Conservation (phyloP, 345 rosid genomes). For the Syzygium grande region DNA sequence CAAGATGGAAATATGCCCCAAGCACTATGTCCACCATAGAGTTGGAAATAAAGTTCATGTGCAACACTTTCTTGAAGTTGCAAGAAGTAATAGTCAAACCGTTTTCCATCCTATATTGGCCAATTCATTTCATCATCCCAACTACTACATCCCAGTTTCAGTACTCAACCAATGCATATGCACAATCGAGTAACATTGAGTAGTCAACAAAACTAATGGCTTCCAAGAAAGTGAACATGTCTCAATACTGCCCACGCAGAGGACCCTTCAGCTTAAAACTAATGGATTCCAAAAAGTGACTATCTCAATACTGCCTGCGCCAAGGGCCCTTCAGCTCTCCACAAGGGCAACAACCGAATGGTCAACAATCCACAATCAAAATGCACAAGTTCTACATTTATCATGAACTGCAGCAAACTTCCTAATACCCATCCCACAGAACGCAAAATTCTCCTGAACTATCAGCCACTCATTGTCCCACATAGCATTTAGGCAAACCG, state of each 20-base stretch:
- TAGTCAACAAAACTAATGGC: not conserved
- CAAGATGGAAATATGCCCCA: not conserved
- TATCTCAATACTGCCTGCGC: not conserved
- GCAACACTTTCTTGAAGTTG: not conserved
- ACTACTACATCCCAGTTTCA: not conserved
- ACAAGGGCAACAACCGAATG: not conserved
- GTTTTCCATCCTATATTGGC: not conserved
- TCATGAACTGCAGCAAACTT: not conserved
- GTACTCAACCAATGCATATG: not conserved
- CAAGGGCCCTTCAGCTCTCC: not conserved
- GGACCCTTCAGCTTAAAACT: not conserved
- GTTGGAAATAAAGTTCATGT: too few species aligned
- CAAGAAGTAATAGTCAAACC: not conserved
- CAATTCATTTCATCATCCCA: not conserved
- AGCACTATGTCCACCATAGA: not conserved
- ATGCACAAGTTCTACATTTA: not conserved
- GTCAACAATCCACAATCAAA: not conserved
- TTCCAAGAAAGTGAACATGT: not conserved
- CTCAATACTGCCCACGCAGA: not conserved
- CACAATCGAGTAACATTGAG: not conserved
- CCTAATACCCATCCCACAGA: not conserved
- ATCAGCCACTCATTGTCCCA: not conserved
- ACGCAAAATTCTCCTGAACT: not conserved
- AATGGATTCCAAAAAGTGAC: not conserved
- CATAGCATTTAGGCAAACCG: not conserved